Evolutionary conservation across 2,329 filamentous ascomycete species (phyloP), one percentile per base, ranked within the genome.

Genomic region (Aspergillus glaucus): DNA sequence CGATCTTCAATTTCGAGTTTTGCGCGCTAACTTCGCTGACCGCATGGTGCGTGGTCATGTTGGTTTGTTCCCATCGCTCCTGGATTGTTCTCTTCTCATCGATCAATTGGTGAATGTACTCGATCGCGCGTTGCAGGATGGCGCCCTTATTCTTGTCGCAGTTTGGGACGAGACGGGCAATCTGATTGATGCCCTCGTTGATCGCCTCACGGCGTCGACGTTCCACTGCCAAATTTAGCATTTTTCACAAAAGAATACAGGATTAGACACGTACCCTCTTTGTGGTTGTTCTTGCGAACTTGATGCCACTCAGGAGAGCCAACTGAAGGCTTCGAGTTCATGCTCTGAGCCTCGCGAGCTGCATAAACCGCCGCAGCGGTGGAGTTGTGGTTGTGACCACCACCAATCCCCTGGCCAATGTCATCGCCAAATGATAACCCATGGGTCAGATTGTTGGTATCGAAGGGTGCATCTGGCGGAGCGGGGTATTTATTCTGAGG

Each of bases 91-190:
- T 71, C 50, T 71, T 70, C 39, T 75, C 73, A 22, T 71, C 69
- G 41, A 74, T 68, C 14, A 98, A 80, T 64, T 96, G 90, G 9
- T 84, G 87, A 65, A 98, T 97, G 74, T 95, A 97, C 55, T 89
- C 85, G 8, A 96, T 92, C 0, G 93, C 90, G 30, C 92, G 88
- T 65, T 94, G 88, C 34, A 98, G 76, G 55, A 98, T 97, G 2
- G 90, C 94, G 0, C 93, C 93, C 72, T 98, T 98, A 76, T 98
- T 97, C 78, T 97, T 98, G 72, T 98, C 93, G 62, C 92, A 96
- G 12, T 90, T 90, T 0, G 93, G 93, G 0, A 98, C 93, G 57
- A 98, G 95, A 74, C 96, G 97, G 58, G 92, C 88, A 26, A 98
- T 81, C 70, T 97, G 93, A 64, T 96, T 97, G 60, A 98, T 98